Conservation (phyloP, 2,329 filamentous ascomycete genomes). For the Neodidymelliopsis sp. region DNA sequence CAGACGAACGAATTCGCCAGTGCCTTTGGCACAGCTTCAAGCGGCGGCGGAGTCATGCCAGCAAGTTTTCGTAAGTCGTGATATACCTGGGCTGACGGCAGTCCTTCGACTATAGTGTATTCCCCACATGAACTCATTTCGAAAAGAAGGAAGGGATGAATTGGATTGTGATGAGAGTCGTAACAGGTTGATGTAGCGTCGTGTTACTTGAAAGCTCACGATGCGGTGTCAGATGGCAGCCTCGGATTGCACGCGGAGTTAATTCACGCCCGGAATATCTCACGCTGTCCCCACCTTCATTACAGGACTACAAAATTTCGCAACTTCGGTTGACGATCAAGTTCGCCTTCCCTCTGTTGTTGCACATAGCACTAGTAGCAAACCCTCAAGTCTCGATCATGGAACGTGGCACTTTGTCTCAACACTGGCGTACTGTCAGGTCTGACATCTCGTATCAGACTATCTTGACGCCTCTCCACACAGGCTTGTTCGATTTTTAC, state of each 20-base stretch:
- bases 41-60: conserved; percentile 40
- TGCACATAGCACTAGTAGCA: too few relatives aligned
- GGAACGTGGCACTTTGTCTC: too few relatives aligned
- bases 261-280: conserved; percentile 5
- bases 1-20: conserved; percentile 37
- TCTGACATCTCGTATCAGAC: too few relatives aligned
- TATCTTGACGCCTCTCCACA: too few relatives aligned
- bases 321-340: background rate
- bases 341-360: too few relatives aligned
- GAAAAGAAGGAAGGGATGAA: background rate
- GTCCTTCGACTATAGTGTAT: conserved; percentile 38
- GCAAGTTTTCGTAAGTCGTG: conserved; percentile 40
- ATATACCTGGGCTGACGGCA: conserved; percentile 40
- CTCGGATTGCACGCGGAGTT: conserved; percentile 16
- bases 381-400: too few relatives aligned
- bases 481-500: background rate
- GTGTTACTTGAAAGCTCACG: conserved; percentile 18
- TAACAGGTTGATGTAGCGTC: conserved; percentile 3
- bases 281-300: background rate
- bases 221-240: conserved; percentile 22
- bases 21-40: conserved; percentile 35
- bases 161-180: background rate
- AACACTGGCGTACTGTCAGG: too few relatives aligned
- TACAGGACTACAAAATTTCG: background rate
- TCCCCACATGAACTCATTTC: conserved; percentile 21